phyloP scores from a whole-genome alignment of 2,329 filamentous ascomycete genomes.

The Alternaria solani region DNA sequence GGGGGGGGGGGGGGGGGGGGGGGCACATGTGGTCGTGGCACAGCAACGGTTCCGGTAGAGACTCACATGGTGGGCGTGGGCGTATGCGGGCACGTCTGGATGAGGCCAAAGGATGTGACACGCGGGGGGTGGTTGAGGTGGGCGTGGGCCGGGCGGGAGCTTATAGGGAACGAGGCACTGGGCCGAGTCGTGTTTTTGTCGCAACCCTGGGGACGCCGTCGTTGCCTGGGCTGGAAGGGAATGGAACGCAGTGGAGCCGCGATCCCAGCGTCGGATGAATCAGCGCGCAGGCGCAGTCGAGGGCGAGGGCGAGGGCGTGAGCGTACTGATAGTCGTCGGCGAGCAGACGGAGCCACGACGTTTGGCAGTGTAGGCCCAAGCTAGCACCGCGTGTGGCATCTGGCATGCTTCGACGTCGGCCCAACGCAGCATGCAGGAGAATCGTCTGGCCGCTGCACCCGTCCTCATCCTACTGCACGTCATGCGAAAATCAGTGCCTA shows the following conservation, averaged over 20 bases:
- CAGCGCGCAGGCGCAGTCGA: constrained; percentile 18
- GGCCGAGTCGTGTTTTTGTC: constrained; percentile 7
- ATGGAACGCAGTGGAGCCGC: constrained; percentile 40
- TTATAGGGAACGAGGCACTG: constrained; percentile 29
- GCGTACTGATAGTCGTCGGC: constrained; percentile 5
- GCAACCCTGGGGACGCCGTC: constrained; percentile 1
- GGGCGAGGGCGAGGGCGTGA: background rate
- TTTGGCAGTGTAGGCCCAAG: constrained; percentile 26
- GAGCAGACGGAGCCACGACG: constrained; percentile 18
- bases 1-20: constrained; percentile 20
- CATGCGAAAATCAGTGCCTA: constrained; percentile 8
- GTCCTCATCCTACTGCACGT: constrained; percentile 11
- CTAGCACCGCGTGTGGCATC: constrained; percentile 2
- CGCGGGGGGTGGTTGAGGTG: constrained; percentile 8
- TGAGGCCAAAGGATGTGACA: constrained; percentile 42
- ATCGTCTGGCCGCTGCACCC: constrained; percentile 15
- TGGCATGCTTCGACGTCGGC: background rate
- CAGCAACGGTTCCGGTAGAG: constrained; percentile 41
- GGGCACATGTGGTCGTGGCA: constrained; percentile 35
- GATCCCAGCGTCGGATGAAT: constrained; percentile 30
- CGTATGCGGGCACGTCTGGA: constrained; percentile 41
- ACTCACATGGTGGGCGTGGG: constrained; percentile 50
- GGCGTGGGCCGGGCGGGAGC: constrained; percentile 23
- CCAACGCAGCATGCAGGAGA: constrained; percentile 15
- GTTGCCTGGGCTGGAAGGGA: constrained; percentile 33